These are phyloP conservation scores for Stylosanthes scabra DNA, from an alignment of 331 rosid species.

Conservation along the genomic window DNA sequence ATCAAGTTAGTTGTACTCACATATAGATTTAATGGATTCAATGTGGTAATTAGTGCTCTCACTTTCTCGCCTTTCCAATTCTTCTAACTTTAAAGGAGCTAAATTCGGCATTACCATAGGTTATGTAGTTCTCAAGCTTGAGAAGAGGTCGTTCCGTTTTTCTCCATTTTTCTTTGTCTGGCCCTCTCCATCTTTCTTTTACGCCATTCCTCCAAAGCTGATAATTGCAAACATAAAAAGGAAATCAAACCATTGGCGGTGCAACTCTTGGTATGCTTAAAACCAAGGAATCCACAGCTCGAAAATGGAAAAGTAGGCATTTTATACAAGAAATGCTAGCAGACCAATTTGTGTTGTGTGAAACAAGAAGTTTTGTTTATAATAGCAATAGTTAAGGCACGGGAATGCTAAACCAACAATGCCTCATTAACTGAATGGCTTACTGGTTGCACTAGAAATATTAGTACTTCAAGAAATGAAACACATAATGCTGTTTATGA, in stretches of 20 bases:
- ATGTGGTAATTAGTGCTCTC: no score
- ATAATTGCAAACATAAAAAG: constrained; percentile 28
- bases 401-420: no score
- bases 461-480: no score
- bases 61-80: no score
- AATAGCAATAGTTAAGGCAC: no score
- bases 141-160: constrained; percentile 74
- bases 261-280: not conserved
- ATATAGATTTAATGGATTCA: no score
- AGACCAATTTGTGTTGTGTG: constrained; percentile 4
- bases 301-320: constrained; percentile 7
- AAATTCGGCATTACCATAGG: not conserved
- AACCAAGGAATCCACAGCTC: not conserved
- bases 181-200: constrained; percentile 98
- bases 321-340: constrained; percentile 7
- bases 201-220: constrained; percentile 99
- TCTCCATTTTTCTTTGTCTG: constrained; percentile 76
- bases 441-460: no score
- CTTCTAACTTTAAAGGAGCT: no score
- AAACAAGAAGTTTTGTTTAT: constrained; percentile 5
- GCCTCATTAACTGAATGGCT: no score
- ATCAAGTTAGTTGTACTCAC: no score
- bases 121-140: constrained; percentile 44
- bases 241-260: constrained; percentile 13
- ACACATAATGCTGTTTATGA: no score